Percentiles rank a stretch among this genome's conserved stretches.
Conservation (phyloP, 192 early-diverging fungal genomes). For the Rhizophagus sp. region DNA sequence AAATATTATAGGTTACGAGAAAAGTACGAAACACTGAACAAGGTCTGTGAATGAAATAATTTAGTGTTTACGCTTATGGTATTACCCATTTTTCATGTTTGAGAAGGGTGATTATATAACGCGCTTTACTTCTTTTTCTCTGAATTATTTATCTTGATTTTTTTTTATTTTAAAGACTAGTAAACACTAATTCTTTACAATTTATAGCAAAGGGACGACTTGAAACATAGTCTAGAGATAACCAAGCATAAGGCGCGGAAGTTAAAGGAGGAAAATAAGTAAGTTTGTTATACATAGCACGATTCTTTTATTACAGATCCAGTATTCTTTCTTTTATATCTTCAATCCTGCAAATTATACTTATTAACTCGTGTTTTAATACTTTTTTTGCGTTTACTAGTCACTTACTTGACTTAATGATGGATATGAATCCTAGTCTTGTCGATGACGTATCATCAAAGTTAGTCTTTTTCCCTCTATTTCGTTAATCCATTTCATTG, state of each 20-base stretch:
- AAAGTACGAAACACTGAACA: constrained; percentile 24
- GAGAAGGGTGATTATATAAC: background rate
- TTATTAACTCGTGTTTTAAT: background rate
- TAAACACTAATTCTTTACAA: background rate
- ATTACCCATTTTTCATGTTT: background rate
- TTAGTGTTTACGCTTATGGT: background rate
- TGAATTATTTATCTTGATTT: background rate
- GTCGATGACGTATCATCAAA: constrained; percentile 22
- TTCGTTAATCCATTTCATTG: background rate
- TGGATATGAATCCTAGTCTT: constrained; percentile 30
- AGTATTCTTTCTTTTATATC: background rate
- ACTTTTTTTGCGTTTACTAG: constrained; percentile 9
- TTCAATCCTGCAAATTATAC: background rate
- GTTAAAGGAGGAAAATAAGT: constrained; percentile 32
- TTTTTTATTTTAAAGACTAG: background rate
- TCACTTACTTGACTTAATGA: constrained; percentile 30
- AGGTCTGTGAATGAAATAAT: constrained; percentile 1
- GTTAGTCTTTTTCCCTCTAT: background rate
- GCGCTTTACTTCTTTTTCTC: background rate
- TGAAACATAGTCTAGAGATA: constrained; percentile 25
- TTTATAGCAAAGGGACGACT: constrained; percentile 26
- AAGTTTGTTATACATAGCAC: background rate
- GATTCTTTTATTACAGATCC: background rate
- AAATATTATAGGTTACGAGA: constrained; percentile 30
- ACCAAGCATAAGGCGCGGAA: constrained; percentile 21